Percentiles rank a stretch among this genome's conserved stretches.
Conservation (phyloP, 495 filamentous ascomycete genomes). For the Rostrohypoxylon terebratum region DNA sequence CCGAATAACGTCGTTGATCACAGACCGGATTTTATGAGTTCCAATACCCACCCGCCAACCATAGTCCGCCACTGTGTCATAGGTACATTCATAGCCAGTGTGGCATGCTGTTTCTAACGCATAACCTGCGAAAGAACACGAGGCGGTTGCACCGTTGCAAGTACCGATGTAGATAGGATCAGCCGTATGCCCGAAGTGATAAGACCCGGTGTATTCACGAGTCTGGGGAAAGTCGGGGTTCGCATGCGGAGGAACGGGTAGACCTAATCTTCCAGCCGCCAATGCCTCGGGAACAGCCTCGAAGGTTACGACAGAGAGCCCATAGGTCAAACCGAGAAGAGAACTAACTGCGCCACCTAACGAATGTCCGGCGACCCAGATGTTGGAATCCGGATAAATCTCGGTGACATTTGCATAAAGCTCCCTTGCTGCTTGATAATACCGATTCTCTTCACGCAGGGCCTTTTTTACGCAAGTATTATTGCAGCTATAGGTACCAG, state of each 20-base stretch:
- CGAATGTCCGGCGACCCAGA: conserved; percentile 93
- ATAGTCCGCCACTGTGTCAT: conserved; percentile 89
- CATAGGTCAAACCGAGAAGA: conserved; percentile 89
- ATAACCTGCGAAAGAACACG: conserved; percentile 93
- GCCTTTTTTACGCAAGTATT: conserved; percentile 84
- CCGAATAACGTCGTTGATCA: conserved; percentile 86
- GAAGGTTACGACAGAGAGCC: conserved; percentile 86
- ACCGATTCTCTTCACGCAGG: conserved; percentile 83
- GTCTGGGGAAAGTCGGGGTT: conserved; percentile 75
- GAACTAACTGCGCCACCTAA: conserved; percentile 88
- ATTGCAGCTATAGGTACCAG: conserved; percentile 86
- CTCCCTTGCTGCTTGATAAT: conserved; percentile 87
- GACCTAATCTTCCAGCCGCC: conserved; percentile 83
- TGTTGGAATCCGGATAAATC: conserved; percentile 83
- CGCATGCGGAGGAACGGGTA: conserved; percentile 85
- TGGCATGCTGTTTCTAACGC: conserved; percentile 93
- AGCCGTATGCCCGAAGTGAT: conserved; percentile 94
- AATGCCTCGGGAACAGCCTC: conserved; percentile 92
- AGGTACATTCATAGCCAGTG: conserved; percentile 85
- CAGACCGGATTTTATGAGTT: conserved; percentile 84
- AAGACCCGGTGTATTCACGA: conserved; percentile 79
- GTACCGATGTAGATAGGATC: conserved; percentile 95
- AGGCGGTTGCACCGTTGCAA: conserved; percentile 88
- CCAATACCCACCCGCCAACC: conserved; percentile 89
- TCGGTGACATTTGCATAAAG: conserved; percentile 92